Base-by-base conservation (phyloP, 495 filamentous ascomycete species). In the Rusavskia elegans region DNA sequence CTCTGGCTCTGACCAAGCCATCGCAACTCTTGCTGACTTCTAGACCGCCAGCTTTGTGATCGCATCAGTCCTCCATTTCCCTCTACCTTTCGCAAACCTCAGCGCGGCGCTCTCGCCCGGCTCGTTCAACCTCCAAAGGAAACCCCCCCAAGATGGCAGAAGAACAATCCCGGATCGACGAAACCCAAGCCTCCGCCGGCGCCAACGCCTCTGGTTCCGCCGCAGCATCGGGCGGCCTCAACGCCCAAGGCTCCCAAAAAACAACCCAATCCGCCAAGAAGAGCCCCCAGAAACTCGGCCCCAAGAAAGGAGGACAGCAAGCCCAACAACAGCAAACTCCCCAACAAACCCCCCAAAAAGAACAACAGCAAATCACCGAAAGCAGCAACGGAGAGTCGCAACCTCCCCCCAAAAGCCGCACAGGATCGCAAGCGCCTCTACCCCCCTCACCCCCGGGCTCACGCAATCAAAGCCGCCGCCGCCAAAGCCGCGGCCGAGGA, bases 331-430 rank as follows among this genome's bases (percentile, higher is more conserved):
- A 53, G 51, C 42, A 53, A 36, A 21, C 30, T 5, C 54, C 59
- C 49, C 60, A 60, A 70, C 51, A 70, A 71, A 68, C 69, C 69
- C 16, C 46, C 16, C 16, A 53, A 44, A 49, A 49, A 40, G 52
- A 53, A 36, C 50, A 57, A 55, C 60, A 53, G 42, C 49, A 52
- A 48, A 14, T 37, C 14, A 49, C 17, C 16, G 21, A 37, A 55
- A 63, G 35, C 56, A 61, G 39, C 64, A 64, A 55, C 62, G 59
- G 44, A 59, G 63, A 44, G 0, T 13, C 2, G 2, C 3, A 50
- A 37, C 37, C 53, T 38, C 13, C 57, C 53, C 19, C 42, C 39
- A 37, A 61, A 61, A n/a, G 50, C 50, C 23, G 51, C 50, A 23
- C 49, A 53, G 9, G 55, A 17, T 53, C 45, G 8, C 39, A 53